Percentiles rank a stretch among this genome's conserved stretches.
Evolutionary conservation across 2,329 filamentous ascomycete genomes (phyloP).

Genomic region (Penicillium sp.): DNA sequence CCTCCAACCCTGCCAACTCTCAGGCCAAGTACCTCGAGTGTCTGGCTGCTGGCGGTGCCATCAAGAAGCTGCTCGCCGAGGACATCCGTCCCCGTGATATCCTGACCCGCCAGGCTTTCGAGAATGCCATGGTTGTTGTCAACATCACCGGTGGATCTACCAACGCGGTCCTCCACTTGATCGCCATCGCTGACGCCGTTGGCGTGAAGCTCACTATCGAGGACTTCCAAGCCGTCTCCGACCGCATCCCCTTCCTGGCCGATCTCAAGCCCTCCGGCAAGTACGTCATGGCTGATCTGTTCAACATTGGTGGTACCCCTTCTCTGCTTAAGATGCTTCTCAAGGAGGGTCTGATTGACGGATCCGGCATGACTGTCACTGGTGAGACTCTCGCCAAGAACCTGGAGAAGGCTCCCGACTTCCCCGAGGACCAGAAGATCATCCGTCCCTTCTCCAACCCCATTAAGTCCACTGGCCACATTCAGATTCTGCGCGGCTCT

Average conservation of each 20-base stretch:
- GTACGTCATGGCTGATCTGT: constrained; percentile 64
- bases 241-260: constrained; percentile 77
- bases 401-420: constrained; percentile 62
- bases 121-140: constrained; percentile 82
- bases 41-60: constrained; percentile 70
- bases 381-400: constrained; percentile 64
- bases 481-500: constrained; percentile 72
- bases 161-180: constrained; percentile 82
- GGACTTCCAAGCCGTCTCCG: constrained; percentile 81
- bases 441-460: constrained; percentile 70
- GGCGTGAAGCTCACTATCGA: constrained; percentile 83
- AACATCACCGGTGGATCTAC: constrained; percentile 84
- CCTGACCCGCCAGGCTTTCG: constrained; percentile 78
- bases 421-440: constrained; percentile 71
- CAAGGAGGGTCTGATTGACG: constrained; percentile 62
- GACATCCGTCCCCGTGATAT: constrained; percentile 79
- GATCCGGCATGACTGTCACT: constrained; percentile 64
- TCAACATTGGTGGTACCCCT: constrained; percentile 62
- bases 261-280: constrained; percentile 79
- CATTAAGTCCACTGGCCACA: constrained; percentile 72
- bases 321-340: constrained; percentile 62
- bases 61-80: constrained; percentile 74
- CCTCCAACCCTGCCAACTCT: constrained; percentile 77
- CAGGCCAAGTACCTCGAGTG: constrained; percentile 74
- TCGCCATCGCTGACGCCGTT: constrained; percentile 81